These are phyloP conservation scores for Candida tallmaniae DNA, from an alignment of 805 yeast species.

Conservation along the genomic window DNA sequence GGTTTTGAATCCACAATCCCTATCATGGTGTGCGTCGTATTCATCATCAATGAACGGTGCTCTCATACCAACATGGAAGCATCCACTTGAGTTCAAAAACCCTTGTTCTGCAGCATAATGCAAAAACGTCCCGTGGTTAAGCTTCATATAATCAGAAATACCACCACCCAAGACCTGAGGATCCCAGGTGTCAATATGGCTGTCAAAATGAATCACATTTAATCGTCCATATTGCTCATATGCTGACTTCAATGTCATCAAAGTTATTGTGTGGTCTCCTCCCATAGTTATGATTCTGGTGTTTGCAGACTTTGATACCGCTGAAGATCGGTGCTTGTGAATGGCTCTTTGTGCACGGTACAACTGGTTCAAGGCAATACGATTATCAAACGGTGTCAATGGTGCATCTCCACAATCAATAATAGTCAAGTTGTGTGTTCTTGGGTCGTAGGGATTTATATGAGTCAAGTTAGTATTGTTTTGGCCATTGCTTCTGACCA, in stretches of 20 bases:
- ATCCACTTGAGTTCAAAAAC: conserved; percentile 42
- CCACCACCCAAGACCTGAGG: conserved; percentile 63
- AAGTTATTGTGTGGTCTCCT: conserved; percentile 57
- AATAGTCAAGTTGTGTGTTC: conserved; percentile 36
- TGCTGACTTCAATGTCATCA: conserved; percentile 48
- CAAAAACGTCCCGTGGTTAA: conserved; percentile 67
- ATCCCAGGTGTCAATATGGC: conserved; percentile 69
- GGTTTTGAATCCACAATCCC: conserved; percentile 44
- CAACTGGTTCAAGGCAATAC: conserved; percentile 59
- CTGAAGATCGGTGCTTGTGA: conserved; percentile 15
- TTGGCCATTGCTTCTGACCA: conserved; percentile 35
- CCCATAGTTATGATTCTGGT: conserved; percentile 48
- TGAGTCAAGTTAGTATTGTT: conserved; percentile 29
- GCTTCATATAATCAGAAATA: conserved; percentile 49
- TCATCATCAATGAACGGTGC: conserved; percentile 52
- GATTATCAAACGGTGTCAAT: conserved; percentile 63
- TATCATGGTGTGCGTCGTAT: conserved; percentile 41
- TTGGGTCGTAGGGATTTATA: conserved; percentile 51
- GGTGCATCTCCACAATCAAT: conserved; percentile 70
- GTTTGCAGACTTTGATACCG: background rate
- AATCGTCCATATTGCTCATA: conserved; percentile 44
- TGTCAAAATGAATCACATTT: conserved; percentile 59
- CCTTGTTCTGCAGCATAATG: conserved; percentile 71
- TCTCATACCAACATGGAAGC: conserved; percentile 60
- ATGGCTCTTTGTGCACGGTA: conserved; percentile 50